These are phyloP conservation scores for Irpex sp. DNA, from an alignment of 1,284 basidiomycete genomes.

Conservation along the genomic window DNA sequence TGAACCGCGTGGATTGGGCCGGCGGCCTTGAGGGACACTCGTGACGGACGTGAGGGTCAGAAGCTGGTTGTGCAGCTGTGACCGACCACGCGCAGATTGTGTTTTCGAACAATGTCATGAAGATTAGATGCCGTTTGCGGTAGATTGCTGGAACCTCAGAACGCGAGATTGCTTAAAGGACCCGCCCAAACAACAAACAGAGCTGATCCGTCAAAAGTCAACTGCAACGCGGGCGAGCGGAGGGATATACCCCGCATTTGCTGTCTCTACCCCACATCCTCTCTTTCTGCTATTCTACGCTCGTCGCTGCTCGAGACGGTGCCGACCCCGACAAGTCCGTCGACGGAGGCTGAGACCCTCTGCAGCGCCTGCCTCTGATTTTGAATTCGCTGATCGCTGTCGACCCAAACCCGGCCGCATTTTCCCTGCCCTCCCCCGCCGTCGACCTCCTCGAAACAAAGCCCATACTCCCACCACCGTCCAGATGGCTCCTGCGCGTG, in stretches of 20 bases:
- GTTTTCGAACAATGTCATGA: conserved; percentile 4
- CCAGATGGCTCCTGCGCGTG: conserved; percentile 61
- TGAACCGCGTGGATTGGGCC: conserved; percentile 20
- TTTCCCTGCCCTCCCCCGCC: conserved; percentile 9
- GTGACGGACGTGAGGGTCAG: conserved; percentile 12
- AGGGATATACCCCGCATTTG: neutral
- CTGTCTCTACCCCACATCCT: neutral
- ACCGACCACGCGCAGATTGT: conserved; percentile 10
- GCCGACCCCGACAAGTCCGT: neutral
- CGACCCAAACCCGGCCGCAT: conserved; percentile 4
- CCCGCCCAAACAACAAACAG: conserved; percentile 20
- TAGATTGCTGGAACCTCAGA: neutral
- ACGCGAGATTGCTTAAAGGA: neutral
- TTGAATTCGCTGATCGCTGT: neutral
- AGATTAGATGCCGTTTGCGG: neutral
- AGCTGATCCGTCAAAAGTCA: conserved; percentile 20
- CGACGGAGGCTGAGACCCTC: neutral
- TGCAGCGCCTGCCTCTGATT: conserved; percentile 1
- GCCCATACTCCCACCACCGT: conserved; percentile 17
- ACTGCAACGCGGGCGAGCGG: neutral
- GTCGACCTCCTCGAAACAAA: conserved; percentile 6
- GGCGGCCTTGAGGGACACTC: conserved; percentile 7
- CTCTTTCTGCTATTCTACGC: conserved; percentile 7
- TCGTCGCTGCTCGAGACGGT: conserved; percentile 3
- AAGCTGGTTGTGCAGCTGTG: conserved; percentile 1